A percentile compares a stretch with the other conserved stretches of the same genome.
These are phyloP conservation scores for Luffa acutangula DNA, from an alignment of 306 rosid species.

Conservation along the genomic window DNA sequence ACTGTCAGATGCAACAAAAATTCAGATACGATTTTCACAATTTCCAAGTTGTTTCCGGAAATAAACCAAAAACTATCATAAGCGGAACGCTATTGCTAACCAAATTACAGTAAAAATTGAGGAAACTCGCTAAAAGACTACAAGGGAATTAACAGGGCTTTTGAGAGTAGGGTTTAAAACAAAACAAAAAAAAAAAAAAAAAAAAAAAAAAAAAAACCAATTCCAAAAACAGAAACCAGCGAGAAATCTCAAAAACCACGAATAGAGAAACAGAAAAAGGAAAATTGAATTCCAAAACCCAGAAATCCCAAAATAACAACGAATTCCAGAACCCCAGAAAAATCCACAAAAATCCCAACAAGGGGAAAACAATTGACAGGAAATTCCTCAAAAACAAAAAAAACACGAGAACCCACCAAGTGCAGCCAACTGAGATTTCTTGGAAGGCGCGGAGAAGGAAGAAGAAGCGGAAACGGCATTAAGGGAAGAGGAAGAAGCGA, in stretches of 20 bases:
- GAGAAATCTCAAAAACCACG: not conserved
- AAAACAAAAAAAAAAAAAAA: not conserved
- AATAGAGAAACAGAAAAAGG: not conserved
- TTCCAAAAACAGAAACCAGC: not conserved
- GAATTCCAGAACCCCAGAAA: not conserved
- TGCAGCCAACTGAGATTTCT: constrained; percentile 48
- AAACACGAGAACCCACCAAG: constrained; percentile 28
- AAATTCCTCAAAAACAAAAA: not conserved
- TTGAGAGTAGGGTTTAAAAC: constrained; percentile 1
- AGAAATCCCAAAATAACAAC: not conserved
- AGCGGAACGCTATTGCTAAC: not conserved
- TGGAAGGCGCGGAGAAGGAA: constrained; percentile 34
- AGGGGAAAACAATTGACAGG: not conserved
- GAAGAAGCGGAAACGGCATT: constrained; percentile 25
- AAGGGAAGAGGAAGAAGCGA: constrained; percentile 3
- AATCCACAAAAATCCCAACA: not conserved
- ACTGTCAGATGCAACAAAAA: not conserved
- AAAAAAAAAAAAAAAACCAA: not conserved
- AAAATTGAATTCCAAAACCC: not conserved
- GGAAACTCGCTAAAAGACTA: not conserved
- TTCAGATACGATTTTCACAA: not conserved
- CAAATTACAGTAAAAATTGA: not conserved
- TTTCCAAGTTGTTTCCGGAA: not conserved
- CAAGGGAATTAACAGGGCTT: not conserved
- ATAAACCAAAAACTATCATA: not conserved